A percentile compares a stretch with the other conserved stretches of the same genome.
Evolutionary conservation across 768 basidiomycete species (phyloP).

Genomic region (Podaxis sp.): DNA sequence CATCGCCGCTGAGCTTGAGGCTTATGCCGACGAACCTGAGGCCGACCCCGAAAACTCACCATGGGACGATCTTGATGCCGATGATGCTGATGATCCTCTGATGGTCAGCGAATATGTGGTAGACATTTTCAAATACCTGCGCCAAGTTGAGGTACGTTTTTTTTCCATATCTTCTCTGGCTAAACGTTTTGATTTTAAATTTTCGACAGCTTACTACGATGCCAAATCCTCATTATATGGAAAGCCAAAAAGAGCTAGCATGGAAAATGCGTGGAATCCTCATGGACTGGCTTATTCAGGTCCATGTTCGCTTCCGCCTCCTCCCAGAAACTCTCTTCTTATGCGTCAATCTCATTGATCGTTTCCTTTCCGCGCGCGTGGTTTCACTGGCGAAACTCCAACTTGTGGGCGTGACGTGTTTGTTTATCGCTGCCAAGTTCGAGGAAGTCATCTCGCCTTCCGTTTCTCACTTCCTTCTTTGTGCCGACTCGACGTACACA

Average conservation of each 20-base stretch:
- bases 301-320: conserved; percentile 90
- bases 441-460: conserved; percentile 95
- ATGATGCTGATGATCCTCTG: conserved; percentile 89
- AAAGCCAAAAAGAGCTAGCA: conserved; percentile 86
- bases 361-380: conserved; percentile 72
- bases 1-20: conserved; percentile 51
- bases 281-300: conserved; percentile 95
- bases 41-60: conserved; percentile 61
- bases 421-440: conserved; percentile 94
- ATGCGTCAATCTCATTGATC: conserved; percentile 89
- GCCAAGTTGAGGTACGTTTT: conserved; percentile 74
- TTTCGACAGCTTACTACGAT: conserved; percentile 66
- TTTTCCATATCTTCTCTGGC: background rate
- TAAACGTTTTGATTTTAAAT: background rate
- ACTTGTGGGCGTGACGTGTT: conserved; percentile 90
- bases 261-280: conserved; percentile 97
- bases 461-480: conserved; percentile 84
- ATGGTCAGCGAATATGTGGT: conserved; percentile 97
- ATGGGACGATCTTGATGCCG: conserved; percentile 94
- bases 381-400: conserved; percentile 94
- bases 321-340: conserved; percentile 96
- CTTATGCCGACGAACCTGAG: conserved; percentile 53
- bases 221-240: conserved; percentile 95
- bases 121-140: conserved; percentile 93
- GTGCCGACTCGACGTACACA: conserved; percentile 86